Percentiles rank a stretch among this genome's conserved stretches.
These are phyloP conservation scores for Macrocybe gigantea DNA, from an alignment of 768 basidiomycete species.

Conservation along the genomic window DNA sequence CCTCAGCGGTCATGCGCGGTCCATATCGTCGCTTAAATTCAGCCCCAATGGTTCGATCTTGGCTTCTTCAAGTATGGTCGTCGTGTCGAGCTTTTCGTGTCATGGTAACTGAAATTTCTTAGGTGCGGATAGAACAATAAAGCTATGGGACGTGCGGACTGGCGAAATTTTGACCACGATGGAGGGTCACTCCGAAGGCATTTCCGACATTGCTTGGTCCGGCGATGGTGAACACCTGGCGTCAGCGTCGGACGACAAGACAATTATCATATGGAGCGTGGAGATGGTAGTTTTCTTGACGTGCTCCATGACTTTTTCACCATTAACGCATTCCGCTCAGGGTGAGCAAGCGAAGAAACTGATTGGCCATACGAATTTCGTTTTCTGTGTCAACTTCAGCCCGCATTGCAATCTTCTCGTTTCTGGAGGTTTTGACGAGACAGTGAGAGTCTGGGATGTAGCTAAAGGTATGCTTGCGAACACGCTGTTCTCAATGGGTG, in stretches of 20 bases:
- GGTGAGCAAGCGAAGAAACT: conserved; percentile 59
- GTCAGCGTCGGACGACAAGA: conserved; percentile 91
- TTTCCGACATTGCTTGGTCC: conserved; percentile 91
- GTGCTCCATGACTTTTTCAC: conserved; percentile 6
- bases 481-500: not conserved
- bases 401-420: conserved; percentile 87
- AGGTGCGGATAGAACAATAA: conserved; percentile 83
- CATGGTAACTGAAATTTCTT: conserved; percentile 13
- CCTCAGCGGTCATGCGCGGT: conserved; percentile 76
- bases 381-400: conserved; percentile 91
- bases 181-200: conserved; percentile 71
- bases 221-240: conserved; percentile 77
- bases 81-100: not conserved
- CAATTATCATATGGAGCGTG: conserved; percentile 80
- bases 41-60: conserved; percentile 78
- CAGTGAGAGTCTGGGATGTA: conserved; percentile 95
- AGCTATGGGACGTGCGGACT: conserved; percentile 71
- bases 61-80: conserved; percentile 74
- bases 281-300: conserved; percentile 34
- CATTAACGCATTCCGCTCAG: conserved; percentile 25
- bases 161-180: conserved; percentile 72
- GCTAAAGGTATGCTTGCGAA: conserved; percentile 55
- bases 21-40: conserved; percentile 84
- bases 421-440: conserved; percentile 94
- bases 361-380: conserved; percentile 86